Base-by-base conservation (phyloP, 495 filamentous ascomycete species). In the Hypoxylon lenormandii region DNA sequence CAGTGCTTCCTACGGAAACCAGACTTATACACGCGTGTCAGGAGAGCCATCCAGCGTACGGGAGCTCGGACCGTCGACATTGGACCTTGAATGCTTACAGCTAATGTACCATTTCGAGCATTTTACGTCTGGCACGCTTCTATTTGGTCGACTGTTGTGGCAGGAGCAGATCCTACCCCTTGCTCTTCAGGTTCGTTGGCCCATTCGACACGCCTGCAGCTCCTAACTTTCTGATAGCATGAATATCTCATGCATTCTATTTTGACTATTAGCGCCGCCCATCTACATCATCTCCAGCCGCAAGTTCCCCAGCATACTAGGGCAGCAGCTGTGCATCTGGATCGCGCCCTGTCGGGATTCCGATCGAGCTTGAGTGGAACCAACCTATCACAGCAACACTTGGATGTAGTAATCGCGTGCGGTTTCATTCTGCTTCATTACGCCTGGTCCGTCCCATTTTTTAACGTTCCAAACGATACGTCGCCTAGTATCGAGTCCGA, bases 81-180 rank as follows among this genome's bases (percentile, higher is more conserved):
- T 28, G 26, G 26, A 28, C 26, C 26, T 28, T 7, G 26, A 28
- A 28, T 28, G 3, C 3, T 7, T 60, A 22, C 57, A 43, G 36
- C 57, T 60, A 16, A 37, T 60, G 57, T 49, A 60, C 13, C 57
- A 60, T 38, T 60, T 60, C 18, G 43, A 49, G 4, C 43, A 37
- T 15, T 50, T 18, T 40, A 60, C 57, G 0, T 47, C 57, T 7
- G 21, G 12, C 7, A 60, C 57, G 7, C 43, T 60, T 4, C 16
- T 45, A n/a, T 60, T 60, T n/a, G 45, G 57, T 2, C 16, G 4
- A 12, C n/a, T 2, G 4, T 13, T 60, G 7, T 60, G 57, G 57
- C 28, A 23, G 38, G 57, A 60, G 12, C 28, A 19, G 2, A 38
- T 60, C 1, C 16, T 60, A 16, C 57, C 57, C n/a, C 21, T 60